phyloP scores from a whole-genome alignment of 371 early-diverging fungal species.

The Rhizopus sp. region DNA sequence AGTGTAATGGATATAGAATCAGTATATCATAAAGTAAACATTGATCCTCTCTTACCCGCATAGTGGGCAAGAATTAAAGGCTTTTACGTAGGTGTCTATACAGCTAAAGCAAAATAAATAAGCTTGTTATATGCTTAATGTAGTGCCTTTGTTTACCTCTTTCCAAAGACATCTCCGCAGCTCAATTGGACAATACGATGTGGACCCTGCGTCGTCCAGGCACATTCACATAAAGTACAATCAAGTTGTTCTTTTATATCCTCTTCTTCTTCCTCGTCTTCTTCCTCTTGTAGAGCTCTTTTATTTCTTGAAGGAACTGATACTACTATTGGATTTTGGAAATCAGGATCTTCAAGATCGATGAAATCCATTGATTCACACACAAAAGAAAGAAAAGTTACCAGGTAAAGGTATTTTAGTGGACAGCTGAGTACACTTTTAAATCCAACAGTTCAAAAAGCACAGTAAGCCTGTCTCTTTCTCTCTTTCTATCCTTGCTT shows the following conservation, averaged over 20 bases:
- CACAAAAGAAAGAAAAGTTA: too few relatives aligned
- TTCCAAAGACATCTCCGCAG: constrained; percentile 32
- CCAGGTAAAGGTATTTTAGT: background rate
- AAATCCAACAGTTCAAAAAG: too few relatives aligned
- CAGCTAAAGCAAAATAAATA: constrained; percentile 4
- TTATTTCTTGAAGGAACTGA: background rate
- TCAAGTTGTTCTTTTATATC: background rate
- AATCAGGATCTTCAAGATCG: constrained; percentile 14
- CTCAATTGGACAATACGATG: constrained; percentile 21
- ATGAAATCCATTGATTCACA: background rate
- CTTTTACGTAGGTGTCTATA: constrained; percentile 1
- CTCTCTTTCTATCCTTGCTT: too few relatives aligned
- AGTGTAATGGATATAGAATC: background rate
- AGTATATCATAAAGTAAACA: background rate
- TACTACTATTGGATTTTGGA: constrained; percentile 12
- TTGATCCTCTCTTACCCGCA: constrained; percentile 14
- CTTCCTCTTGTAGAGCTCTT: background rate
- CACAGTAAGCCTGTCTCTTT: too few relatives aligned
- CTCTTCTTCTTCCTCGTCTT: constrained; percentile 10
- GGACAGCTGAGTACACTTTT: too few relatives aligned
- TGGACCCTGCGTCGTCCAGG: constrained; percentile 16
- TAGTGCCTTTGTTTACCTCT: constrained; percentile 9
- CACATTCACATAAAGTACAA: constrained; percentile 19
- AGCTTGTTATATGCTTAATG: background rate
- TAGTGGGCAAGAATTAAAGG: constrained; percentile 10